These are phyloP conservation scores for Vachellia collinsii DNA, from an alignment of 306 rosid genomes.

Conservation along the genomic window DNA sequence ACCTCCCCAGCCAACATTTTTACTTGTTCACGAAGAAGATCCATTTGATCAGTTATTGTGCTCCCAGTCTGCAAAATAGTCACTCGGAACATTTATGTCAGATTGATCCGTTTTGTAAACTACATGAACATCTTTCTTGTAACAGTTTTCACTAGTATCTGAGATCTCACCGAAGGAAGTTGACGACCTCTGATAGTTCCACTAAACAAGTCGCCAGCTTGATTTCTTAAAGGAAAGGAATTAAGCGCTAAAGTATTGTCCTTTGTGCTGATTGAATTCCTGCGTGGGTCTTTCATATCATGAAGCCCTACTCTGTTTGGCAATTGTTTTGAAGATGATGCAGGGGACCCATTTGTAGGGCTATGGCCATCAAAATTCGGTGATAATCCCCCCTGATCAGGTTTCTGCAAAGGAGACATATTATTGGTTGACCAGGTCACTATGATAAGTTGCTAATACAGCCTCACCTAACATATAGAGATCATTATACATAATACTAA, in stretches of 20 bases:
- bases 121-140: conserved; percentile 15
- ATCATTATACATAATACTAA: neutral
- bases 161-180: conserved; percentile 62
- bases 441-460: conserved; percentile 19
- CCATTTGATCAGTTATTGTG: conserved; percentile 87
- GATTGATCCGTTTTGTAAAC: conserved; percentile 4
- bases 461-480: conserved; percentile 24
- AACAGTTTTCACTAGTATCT: conserved; percentile 23
- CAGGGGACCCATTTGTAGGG: conserved; percentile 68
- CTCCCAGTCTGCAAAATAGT: conserved; percentile 68
- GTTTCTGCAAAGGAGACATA: conserved; percentile 59
- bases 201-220: conserved; percentile 86
- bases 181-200: conserved; percentile 54
- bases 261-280: conserved; percentile 67
- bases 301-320: conserved; percentile 49
- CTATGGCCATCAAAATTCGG: conserved; percentile 62
- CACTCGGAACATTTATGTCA: conserved; percentile 26
- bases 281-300: conserved; percentile 64
- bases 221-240: conserved; percentile 69
- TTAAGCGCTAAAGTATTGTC: conserved; percentile 58
- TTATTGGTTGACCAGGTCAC: conserved; percentile 19
- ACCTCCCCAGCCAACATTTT: conserved; percentile 93
- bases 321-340: conserved; percentile 56
- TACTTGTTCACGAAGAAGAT: conserved; percentile 85
- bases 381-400: conserved; percentile 63